Base-by-base conservation (phyloP, 495 filamentous ascomycete species). In the Penicillium robsamsonii region DNA sequence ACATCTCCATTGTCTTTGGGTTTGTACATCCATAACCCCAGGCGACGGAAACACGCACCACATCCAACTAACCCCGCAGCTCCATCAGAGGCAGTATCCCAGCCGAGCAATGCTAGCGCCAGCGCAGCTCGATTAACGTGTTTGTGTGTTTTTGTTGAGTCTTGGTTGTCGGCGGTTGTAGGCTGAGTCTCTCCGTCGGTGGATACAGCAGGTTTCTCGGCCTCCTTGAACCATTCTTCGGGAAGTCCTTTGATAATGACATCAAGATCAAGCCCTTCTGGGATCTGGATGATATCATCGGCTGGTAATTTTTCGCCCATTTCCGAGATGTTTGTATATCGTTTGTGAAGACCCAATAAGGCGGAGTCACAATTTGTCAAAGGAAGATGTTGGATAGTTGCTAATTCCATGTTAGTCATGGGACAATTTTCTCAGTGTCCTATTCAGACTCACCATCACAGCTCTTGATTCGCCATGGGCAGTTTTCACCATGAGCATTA, bases 11-110 rank as follows among this genome's bases (percentile, higher is more conserved):
- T 70, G 18, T 79, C 71, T 51, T 79, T 75, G 7, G 76, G 74
- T 43, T 85, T 89, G 75, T 96, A 98, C 73, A 98, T 85, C 94
- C 94, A 98, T 7, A 98, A 80, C 1, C 95, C 94, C 1, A 97
- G 78, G 7, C 91, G 84, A 56, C 92, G 84, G 63, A 96, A 91
- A 66, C 94, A 98, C 37, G 87, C 87, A 46, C 82, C 75, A 68
- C 94, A 98, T 0, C 82, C 84, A 15, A 86, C 85, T n/a, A 91
- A 73, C 44, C 86, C 88, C 3, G 86, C 79, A 18, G 82, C 78
- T 30, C 80, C 79, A 65, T 90, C 85, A 15, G 73, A 76, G 24
- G 87, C 81, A 42, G 83, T 83, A 59, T 88, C 82, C 95, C 94
- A 98, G 55, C 94, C 94, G 52, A 91, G 87, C 13, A 96, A 72